These are phyloP conservation scores for Aspergillus ibericus DNA, from an alignment of 2,329 filamentous ascomycete genomes.

Conservation along the genomic window DNA sequence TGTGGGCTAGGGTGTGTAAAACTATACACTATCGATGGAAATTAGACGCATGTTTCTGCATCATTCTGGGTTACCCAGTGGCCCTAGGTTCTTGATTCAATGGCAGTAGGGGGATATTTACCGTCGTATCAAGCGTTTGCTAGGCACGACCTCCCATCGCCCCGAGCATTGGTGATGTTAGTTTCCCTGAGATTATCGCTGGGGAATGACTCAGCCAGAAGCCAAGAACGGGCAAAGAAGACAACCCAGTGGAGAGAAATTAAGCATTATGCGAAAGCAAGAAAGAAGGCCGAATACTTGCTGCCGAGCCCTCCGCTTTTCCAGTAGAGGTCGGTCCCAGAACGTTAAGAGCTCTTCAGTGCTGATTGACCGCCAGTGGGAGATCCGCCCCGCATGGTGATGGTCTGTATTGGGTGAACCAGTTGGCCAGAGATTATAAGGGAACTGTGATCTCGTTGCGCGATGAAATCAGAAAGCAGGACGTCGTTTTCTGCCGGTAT, in stretches of 20 bases:
- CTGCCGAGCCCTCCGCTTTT: neutral
- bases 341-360: neutral
- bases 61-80: neutral
- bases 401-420: neutral
- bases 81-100: neutral
- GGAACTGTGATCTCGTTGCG: neutral
- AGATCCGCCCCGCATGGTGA: neutral
- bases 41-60: constrained; percentile 11
- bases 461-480: constrained; percentile 62
- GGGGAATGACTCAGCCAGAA: neutral
- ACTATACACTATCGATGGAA: constrained; percentile 13
- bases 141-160: neutral
- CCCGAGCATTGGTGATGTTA: neutral
- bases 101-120: neutral
- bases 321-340: neutral
- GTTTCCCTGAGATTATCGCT: neutral
- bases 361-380: neutral
- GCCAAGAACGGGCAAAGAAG: neutral
- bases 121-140: neutral
- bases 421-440: neutral
- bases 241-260: neutral
- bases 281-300: neutral
- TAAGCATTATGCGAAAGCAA: neutral
- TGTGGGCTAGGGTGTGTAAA: constrained; percentile 16
- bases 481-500: constrained; percentile 85